These are phyloP conservation scores for Dacryopinax primogenitus DNA, from an alignment of 768 basidiomycete genomes.

Conservation along the genomic window DNA sequence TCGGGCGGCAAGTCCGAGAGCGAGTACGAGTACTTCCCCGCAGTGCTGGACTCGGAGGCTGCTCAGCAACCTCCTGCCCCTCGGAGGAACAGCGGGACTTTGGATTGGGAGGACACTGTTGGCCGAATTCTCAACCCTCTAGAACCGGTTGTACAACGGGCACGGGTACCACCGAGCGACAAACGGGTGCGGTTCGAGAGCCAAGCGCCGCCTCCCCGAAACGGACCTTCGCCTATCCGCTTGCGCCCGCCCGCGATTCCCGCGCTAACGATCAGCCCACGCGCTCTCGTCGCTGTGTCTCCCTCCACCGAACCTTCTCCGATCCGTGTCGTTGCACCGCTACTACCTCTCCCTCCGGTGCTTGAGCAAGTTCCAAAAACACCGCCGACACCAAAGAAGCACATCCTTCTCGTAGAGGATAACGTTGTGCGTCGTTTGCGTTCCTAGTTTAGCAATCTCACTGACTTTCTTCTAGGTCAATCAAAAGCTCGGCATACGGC, in stretches of 20 bases:
- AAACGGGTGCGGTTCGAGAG: neutral
- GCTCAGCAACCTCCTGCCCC: neutral
- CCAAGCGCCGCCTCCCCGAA: too few relatives aligned
- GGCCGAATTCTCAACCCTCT: neutral
- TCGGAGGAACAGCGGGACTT: neutral
- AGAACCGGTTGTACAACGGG: neutral
- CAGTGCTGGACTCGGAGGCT: neutral
- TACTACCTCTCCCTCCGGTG: too few relatives aligned
- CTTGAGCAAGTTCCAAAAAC: too few relatives aligned
- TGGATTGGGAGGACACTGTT: constrained; percentile 1
- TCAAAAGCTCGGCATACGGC: neutral
- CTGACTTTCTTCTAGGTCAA: neutral
- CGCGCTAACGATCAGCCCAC: too few relatives aligned
- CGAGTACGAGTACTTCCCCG: neutral
- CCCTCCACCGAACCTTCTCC: too few relatives aligned
- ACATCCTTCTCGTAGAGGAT: neutral
- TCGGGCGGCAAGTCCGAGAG: neutral
- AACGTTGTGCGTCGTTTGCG: neutral
- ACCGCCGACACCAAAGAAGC: neutral
- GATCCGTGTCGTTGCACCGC: too few relatives aligned
- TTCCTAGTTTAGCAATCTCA: neutral
- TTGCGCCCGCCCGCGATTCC: too few relatives aligned
- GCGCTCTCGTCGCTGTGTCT: too few relatives aligned
- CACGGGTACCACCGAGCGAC: neutral
- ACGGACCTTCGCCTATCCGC: too few relatives aligned